phyloP scores from a whole-genome alignment of 805 yeast genomes.

The Suhomyces emberorum region DNA sequence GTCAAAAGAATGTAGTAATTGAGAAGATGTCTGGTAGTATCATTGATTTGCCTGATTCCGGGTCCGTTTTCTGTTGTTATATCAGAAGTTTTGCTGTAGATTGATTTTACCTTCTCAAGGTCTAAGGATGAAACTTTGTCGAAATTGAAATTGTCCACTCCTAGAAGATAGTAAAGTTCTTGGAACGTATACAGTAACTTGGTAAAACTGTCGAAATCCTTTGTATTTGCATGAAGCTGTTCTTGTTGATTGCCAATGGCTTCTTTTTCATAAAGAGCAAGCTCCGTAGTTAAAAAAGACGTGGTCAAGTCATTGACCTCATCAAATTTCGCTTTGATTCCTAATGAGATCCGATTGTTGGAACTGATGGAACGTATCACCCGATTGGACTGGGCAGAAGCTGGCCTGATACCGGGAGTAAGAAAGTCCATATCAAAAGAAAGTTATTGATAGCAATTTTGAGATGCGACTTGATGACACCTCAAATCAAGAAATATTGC shows the following conservation, averaged over 20 bases:
- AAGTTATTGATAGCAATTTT: neutral
- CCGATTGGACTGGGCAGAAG: slow-evolving; percentile 11
- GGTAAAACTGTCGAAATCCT: slow-evolving; percentile 7
- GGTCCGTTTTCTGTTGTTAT: neutral
- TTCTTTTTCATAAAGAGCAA: slow-evolving; percentile 4
- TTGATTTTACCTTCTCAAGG: slow-evolving; percentile 1
- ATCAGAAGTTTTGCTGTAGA: slow-evolving; percentile 2
- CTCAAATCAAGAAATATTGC: too few species aligned
- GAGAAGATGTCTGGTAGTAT: slow-evolving; percentile 12
- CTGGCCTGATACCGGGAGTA: slow-evolving; percentile 16
- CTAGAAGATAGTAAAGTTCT: slow-evolving; percentile 19
- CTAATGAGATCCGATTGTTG: slow-evolving; percentile 30
- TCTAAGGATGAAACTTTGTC: slow-evolving; percentile 6
- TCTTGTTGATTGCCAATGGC: neutral
- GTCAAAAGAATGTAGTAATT: slow-evolving; percentile 23
- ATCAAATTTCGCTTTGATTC: slow-evolving; percentile 19
- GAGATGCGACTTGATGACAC: too few species aligned
- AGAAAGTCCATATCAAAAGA: slow-evolving; percentile 25
- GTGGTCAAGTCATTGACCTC: slow-evolving; percentile 21
- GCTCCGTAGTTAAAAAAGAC: slow-evolving; percentile 18
- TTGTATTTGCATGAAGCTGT: slow-evolving; percentile 11
- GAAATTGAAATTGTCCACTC: slow-evolving; percentile 17
- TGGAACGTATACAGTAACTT: slow-evolving; percentile 14
- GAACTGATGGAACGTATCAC: slow-evolving; percentile 18
- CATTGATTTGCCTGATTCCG: neutral